Evolutionary conservation across 2,329 filamentous ascomycete genomes (phyloP).

Genomic region (Sporothrix variecibatus): DNA sequence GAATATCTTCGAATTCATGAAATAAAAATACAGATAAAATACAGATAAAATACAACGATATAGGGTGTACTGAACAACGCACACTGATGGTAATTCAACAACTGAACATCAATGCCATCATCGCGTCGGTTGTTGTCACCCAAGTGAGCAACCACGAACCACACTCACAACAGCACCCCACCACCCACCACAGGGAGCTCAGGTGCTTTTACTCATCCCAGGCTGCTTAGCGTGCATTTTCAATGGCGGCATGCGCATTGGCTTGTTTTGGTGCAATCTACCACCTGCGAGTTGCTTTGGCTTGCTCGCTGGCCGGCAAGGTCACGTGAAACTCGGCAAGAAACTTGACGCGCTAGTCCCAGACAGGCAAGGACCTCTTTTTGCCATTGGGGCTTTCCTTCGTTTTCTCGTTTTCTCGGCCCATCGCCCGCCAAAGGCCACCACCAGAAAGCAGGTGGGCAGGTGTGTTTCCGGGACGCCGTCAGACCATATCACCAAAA

Average conservation of each 20-base stretch:
- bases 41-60: too few species aligned
- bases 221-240: slow-evolving; percentile 21
- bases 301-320: background rate
- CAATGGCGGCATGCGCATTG: slow-evolving; percentile 25
- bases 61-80: too few species aligned
- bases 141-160: background rate
- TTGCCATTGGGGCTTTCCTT: slow-evolving; percentile 12
- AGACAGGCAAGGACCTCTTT: slow-evolving; percentile 28
- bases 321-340: slow-evolving; percentile 23
- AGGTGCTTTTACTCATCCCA: slow-evolving; percentile 6
- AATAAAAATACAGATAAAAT: too few species aligned
- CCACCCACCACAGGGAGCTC: background rate
- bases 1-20: too few species aligned
- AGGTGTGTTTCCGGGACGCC: slow-evolving; percentile 23
- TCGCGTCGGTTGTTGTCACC: background rate
- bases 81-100: too few species aligned
- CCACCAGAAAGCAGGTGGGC: background rate
- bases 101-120: background rate
- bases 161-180: slow-evolving; percentile 2
- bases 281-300: background rate
- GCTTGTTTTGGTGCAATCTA: background rate
- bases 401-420: slow-evolving; percentile 30
- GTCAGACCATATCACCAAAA: slow-evolving; percentile 34
- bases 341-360: slow-evolving; percentile 13
- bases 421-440: slow-evolving; percentile 20